phyloP scores from a whole-genome alignment of 2,329 filamentous ascomycete species.

The Fusarium albidum region DNA sequence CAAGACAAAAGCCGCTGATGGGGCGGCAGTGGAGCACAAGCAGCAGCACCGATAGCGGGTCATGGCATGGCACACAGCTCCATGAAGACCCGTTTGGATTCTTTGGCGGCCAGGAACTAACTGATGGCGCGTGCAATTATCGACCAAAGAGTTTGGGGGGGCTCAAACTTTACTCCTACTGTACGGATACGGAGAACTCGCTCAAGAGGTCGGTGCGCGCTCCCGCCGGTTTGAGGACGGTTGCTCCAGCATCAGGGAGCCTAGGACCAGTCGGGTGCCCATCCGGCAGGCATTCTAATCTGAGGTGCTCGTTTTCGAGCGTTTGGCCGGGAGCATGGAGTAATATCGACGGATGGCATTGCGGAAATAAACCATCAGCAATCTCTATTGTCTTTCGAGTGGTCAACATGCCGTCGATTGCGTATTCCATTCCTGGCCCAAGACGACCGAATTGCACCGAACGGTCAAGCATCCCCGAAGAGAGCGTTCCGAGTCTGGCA shows the following conservation, averaged over 20 bases:
- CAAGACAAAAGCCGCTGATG: slow-evolving; percentile 23
- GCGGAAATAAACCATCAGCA: slow-evolving; percentile 16
- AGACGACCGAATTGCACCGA: too few species aligned
- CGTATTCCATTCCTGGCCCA: too few species aligned
- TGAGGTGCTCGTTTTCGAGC: slow-evolving; percentile 10
- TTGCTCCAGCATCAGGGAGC: slow-evolving; percentile 1
- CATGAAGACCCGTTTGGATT: slow-evolving; percentile 36
- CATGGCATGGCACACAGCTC: slow-evolving; percentile 17
- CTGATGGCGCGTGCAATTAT: slow-evolving; percentile 30
- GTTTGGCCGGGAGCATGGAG: neutral
- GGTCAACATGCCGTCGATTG: too few species aligned
- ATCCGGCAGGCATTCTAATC: slow-evolving; percentile 10
- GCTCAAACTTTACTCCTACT: slow-evolving; percentile 14
- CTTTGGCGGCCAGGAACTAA: slow-evolving; percentile 16
- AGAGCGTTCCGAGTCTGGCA: too few species aligned
- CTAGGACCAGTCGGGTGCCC: slow-evolving; percentile 20
- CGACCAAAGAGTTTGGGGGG: slow-evolving; percentile 1
- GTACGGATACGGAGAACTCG: slow-evolving; percentile 3
- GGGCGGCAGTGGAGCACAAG: neutral
- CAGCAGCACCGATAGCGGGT: slow-evolving; percentile 32
- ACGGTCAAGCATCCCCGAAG: too few species aligned
- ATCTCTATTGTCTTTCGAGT: too few species aligned
- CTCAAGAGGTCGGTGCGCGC: slow-evolving; percentile 25
- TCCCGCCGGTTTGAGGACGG: slow-evolving; percentile 17
- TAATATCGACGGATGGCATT: slow-evolving; percentile 7